Evolutionary conservation across 768 basidiomycete genomes (phyloP).

Genomic region (Lactarius sp.): DNA sequence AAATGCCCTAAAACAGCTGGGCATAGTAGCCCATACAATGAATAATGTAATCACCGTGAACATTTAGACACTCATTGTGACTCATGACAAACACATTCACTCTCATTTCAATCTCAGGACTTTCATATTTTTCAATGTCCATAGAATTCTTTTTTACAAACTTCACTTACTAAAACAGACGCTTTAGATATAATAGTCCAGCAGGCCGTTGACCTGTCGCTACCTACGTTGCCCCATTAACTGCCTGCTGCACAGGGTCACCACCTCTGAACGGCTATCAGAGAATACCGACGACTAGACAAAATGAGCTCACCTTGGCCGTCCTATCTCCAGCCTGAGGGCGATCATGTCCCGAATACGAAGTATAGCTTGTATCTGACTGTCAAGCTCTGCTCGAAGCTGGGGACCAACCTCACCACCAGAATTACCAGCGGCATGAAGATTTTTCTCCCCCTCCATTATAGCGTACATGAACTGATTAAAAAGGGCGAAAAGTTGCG

Average conservation of each 20-base stretch:
- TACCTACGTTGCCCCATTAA: conserved; percentile 1
- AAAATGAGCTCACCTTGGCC: conserved; percentile 2
- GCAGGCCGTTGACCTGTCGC: conserved; percentile 5
- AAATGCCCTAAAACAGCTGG: too few species aligned
- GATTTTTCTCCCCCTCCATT: conserved; percentile 9
- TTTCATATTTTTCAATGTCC: too few species aligned
- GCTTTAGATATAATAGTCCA: background rate
- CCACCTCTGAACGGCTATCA: conserved; percentile 3
- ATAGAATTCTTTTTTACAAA: too few species aligned
- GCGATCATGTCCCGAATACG: conserved; percentile 3
- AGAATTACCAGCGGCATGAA: background rate
- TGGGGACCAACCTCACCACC: conserved; percentile 3
- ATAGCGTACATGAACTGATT: background rate
- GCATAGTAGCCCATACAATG: too few species aligned
- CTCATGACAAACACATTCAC: too few species aligned
- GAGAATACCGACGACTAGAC: background rate
- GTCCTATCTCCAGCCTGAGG: background rate
- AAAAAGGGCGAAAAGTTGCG: background rate
- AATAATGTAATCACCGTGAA: too few species aligned
- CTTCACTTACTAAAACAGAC: fast-evolving
- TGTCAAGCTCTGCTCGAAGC: background rate
- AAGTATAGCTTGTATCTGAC: background rate
- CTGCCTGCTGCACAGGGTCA: conserved; percentile 12
- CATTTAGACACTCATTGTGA: too few species aligned
- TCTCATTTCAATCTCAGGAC: too few species aligned